Percentiles rank a stretch among this genome's conserved stretches.
Evolutionary conservation across 2,329 filamentous ascomycete genomes (phyloP).

Genomic region (Tolypocladium inflatum): DNA sequence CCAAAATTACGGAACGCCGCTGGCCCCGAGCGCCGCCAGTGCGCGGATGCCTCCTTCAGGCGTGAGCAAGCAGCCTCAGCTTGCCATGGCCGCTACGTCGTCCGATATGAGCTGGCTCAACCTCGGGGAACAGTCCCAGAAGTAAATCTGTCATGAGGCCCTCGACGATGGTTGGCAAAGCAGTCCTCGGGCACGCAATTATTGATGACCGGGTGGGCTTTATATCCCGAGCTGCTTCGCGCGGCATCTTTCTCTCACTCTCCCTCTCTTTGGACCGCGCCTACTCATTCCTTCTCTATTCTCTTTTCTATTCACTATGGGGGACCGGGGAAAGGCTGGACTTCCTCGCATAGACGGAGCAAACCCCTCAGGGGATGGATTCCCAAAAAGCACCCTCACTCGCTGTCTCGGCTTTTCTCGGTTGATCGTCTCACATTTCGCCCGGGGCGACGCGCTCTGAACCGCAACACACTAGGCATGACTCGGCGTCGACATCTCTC

Average conservation of each 20-base stretch:
- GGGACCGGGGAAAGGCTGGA: background rate
- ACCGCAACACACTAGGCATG: constrained; percentile 12
- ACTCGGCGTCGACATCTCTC: constrained; percentile 17
- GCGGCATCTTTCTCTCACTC: background rate
- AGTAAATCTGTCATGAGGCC: constrained; percentile 7
- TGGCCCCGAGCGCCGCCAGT: constrained; percentile 25
- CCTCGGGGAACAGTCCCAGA: constrained; percentile 40
- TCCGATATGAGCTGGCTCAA: constrained; percentile 78
- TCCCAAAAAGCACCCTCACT: background rate
- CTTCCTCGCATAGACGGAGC: constrained; percentile 3
- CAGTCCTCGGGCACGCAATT: background rate
- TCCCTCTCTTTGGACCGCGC: background rate
- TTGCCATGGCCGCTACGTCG: constrained; percentile 38
- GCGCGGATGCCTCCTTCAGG: constrained; percentile 20
- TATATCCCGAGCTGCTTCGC: background rate
- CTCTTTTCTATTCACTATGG: background rate
- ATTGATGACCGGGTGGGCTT: background rate
- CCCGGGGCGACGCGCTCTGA: background rate
- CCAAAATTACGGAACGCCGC: constrained; percentile 31
- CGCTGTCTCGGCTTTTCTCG: background rate
- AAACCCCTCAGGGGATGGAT: background rate
- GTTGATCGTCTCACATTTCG: constrained; percentile 11
- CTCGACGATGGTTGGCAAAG: background rate
- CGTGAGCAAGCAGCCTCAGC: constrained; percentile 39
- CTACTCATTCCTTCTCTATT: background rate